Conservation (phyloP, 768 basidiomycete species). For the Rhodotorula graminis region DNA sequence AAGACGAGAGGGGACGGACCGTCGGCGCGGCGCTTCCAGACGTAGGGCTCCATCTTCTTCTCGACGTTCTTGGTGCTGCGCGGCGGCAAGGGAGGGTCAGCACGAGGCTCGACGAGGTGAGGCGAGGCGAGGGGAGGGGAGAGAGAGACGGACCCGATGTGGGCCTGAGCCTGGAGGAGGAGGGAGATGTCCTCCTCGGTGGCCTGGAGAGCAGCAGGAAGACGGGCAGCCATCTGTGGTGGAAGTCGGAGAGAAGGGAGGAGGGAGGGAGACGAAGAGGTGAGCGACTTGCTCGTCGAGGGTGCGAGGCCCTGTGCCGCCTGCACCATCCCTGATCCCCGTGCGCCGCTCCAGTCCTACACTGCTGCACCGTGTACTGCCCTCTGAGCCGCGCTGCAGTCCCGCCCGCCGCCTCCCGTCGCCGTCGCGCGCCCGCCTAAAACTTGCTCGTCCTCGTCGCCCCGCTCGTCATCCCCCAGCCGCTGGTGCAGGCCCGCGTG, state of each 20-base stretch:
- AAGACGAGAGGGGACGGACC: conserved; percentile 59
- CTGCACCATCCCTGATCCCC: no score
- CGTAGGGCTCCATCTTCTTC: conserved; percentile 97
- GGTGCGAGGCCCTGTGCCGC: no score
- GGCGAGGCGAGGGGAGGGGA: no score
- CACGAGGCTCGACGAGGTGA: not conserved
- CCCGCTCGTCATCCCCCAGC: not conserved
- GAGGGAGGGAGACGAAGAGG: not conserved
- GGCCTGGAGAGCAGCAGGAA: conserved; percentile 85
- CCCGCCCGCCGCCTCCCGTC: not conserved
- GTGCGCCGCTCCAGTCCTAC: no score
- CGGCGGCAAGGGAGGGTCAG: not conserved
- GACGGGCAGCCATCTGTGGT: conserved; percentile 54
- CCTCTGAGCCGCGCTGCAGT: no score
- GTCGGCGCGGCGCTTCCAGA: conserved; percentile 93
- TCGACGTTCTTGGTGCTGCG: conserved; percentile 87
- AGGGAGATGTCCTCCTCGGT: conserved; percentile 97
- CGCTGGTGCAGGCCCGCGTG: not conserved
- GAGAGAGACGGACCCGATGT: conserved; percentile 57
- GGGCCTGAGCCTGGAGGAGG: conserved; percentile 88
- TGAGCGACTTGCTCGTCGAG: not conserved
- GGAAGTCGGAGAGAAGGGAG: not conserved
- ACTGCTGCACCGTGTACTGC: no score
- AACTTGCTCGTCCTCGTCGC: not conserved
- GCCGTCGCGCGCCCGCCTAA: not conserved